These are phyloP conservation scores for Tetrapyrgos nigripes DNA, from an alignment of 1,284 basidiomycete genomes.

Conservation along the genomic window DNA sequence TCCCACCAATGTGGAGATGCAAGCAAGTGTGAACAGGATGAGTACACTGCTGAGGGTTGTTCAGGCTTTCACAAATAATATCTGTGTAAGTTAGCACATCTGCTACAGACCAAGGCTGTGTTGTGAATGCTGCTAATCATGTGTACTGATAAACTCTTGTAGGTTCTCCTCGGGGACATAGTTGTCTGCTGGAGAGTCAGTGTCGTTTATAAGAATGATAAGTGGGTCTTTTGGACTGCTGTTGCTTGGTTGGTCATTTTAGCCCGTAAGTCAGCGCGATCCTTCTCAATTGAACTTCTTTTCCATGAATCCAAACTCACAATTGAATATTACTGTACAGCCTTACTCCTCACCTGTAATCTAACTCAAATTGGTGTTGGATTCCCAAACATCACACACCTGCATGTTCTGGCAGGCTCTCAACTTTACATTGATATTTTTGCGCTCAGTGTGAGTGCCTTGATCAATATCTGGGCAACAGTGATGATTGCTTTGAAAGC, in stretches of 20 bases:
- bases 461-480: conserved; percentile 19
- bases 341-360: conserved; percentile 13
- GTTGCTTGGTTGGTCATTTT: neutral
- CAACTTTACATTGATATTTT: conserved; percentile 13
- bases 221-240: conserved; percentile 7
- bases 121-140: too few species aligned
- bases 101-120: too few species aligned
- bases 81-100: conserved; percentile 7
- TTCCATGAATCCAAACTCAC: neutral
- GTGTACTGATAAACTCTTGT: neutral
- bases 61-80: conserved; percentile 18
- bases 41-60: conserved; percentile 13
- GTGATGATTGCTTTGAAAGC: conserved; percentile 15
- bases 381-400: conserved; percentile 7
- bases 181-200: conserved; percentile 18
- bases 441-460: conserved; percentile 6
- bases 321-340: neutral
- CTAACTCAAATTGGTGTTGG: conserved; percentile 15
- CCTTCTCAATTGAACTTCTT: neutral
- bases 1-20: conserved; percentile 11
- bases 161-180: conserved; percentile 15
- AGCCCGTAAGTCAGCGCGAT: conserved; percentile 6
- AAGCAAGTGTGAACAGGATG: neutral
- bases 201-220: conserved; percentile 8
- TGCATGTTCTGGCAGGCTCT: conserved; percentile 7